Evolutionary conservation across 2,329 filamentous ascomycete species (phyloP), one percentile per base, ranked within the genome.

Genomic region (Calcarisporium arbuscula): DNA sequence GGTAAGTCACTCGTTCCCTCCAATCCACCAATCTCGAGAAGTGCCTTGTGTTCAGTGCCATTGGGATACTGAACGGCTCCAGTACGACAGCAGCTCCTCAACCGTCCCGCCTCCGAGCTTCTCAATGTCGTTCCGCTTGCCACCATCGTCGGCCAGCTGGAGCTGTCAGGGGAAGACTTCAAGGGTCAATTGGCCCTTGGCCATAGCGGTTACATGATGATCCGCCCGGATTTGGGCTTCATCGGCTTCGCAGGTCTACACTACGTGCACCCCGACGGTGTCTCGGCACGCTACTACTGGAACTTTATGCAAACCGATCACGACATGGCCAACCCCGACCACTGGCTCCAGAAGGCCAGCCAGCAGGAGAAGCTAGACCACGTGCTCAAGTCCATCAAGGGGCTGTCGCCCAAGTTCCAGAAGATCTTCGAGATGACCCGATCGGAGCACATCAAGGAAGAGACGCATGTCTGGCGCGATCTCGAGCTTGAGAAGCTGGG

Each of bases 11-110:
- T 26, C 42, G 51, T 48, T 16, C 28, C 56, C n/a, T n/a, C n/a
- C n/a, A n/a, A n/a, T n/a, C n/a, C n/a, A n/a, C n/a, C n/a, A n/a
- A n/a, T n/a, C n/a, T n/a, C n/a, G n/a, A n/a, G n/a, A n/a, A n/a
- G n/a, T n/a, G n/a, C n/a, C n/a, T n/a, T n/a, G n/a, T n/a, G n/a
- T n/a, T n/a, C n/a, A n/a, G 3, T 53, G 50, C 30, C 46, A 53
- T 9, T 33, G 39, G 4, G 33, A 31, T 5, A 11, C 15, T 20
- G 16, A 19, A 10, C 4, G 6, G 11, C 16, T 14, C 17, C 22
- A 45, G 52, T 58, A 6, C 51, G 60, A 12, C 49, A 53, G 30
- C 45, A 52, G 23, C 42, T 61, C 10, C 46, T 60, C 2, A 36
- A 42, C 5, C 45, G 40, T 4, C 22, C 35, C 23, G 47, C 42